Evolutionary conservation across 257 asterid species (phyloP).

Genomic region (Solanum sejunctum): DNA sequence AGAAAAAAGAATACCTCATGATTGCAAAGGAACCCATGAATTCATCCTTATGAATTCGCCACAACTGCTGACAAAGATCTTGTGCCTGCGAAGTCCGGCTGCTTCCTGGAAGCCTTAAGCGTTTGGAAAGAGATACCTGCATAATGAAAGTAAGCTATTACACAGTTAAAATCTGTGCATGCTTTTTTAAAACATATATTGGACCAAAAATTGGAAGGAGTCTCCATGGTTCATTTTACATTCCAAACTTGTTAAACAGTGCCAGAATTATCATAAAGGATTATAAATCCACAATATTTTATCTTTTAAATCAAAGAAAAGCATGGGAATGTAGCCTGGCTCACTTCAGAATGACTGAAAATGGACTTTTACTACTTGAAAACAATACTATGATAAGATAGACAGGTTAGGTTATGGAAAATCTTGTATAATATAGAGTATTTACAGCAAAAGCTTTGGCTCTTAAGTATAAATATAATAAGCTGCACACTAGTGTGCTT

Average conservation of each 20-base stretch:
- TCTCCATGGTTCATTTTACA: neutral
- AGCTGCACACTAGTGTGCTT: neutral
- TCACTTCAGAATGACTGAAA: neutral
- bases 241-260: neutral
- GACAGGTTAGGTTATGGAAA: neutral
- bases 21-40: constrained; percentile 58
- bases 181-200: neutral
- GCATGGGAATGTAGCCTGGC: neutral
- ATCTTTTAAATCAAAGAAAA: neutral
- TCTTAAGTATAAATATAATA: neutral
- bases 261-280: neutral
- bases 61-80: constrained; percentile 44
- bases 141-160: constrained; percentile 4
- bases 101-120: constrained; percentile 64
- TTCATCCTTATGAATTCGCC: constrained; percentile 96
- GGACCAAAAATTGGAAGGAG: neutral
- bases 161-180: neutral
- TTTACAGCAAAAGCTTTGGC: neutral
- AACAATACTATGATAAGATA: neutral
- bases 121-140: constrained; percentile 73
- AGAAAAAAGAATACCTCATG: constrained; percentile 51
- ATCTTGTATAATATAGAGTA: neutral
- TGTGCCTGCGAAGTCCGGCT: constrained; percentile 28
- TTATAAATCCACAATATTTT: neutral
- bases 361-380: neutral